Percentiles rank a stretch among this genome's conserved stretches.
Conservation (phyloP, 805 yeast genomes). For the Yarrowia alimentaria region DNA sequence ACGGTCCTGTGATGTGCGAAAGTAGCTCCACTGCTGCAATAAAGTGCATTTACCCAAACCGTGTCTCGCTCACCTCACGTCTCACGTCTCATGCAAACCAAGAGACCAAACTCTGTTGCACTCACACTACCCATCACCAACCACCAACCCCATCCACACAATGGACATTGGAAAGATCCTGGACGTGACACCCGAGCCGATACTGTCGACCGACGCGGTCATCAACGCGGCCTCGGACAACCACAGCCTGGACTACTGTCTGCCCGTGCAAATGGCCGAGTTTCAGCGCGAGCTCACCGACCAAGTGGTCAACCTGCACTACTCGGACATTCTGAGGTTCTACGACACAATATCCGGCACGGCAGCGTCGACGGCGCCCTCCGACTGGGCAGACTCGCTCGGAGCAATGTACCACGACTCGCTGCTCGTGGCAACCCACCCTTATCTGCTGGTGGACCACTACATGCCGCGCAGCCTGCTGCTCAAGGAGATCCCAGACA, state of each 20-base stretch:
- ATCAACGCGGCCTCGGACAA: constrained; percentile 25
- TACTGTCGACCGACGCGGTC: constrained; percentile 45
- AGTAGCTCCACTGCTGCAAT: too few relatives aligned
- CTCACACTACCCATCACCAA: background rate
- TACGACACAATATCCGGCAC: constrained; percentile 53
- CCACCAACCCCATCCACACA: background rate
- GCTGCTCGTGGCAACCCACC: constrained; percentile 81
- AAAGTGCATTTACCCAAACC: too few relatives aligned
- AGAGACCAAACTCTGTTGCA: too few relatives aligned
- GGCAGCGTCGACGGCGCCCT: constrained; percentile 39
- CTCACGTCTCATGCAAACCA: too few relatives aligned
- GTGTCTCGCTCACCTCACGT: constrained; percentile 30
- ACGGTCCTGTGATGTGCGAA: too few relatives aligned
- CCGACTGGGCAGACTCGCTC: constrained; percentile 69
- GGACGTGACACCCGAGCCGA: constrained; percentile 83
- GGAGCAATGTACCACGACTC: constrained; percentile 73
- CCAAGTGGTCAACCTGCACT: constrained; percentile 87
- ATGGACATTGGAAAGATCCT: constrained; percentile 76
- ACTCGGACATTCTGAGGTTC: constrained; percentile 83
- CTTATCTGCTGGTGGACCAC: constrained; percentile 79
- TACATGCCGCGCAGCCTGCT: constrained; percentile 77
- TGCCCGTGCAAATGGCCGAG: constrained; percentile 80
- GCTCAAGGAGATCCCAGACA: constrained; percentile 66
- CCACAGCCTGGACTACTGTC: constrained; percentile 25
- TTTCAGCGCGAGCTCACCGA: constrained; percentile 87